Evolutionary conservation across 2,329 filamentous ascomycete species (phyloP).

Genomic region (Paraphaeosphaeria sporulosa): DNA sequence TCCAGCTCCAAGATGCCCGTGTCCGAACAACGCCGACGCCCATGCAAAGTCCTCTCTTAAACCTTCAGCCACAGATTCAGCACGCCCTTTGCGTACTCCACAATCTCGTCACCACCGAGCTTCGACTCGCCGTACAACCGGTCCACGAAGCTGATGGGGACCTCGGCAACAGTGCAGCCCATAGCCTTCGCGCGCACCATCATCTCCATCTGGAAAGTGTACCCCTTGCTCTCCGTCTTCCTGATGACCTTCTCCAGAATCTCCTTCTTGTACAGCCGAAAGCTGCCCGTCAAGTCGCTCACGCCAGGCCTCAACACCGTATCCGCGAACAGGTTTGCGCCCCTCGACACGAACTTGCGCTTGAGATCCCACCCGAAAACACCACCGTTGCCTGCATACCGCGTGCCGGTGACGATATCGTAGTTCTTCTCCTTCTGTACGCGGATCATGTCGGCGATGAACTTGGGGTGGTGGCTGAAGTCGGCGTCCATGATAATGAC

Average conservation of each 20-base stretch:
- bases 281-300: conserved; percentile 93
- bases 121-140: conserved; percentile 95
- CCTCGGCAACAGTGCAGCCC: conserved; percentile 92
- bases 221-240: conserved; percentile 93
- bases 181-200: conserved; percentile 97
- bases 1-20: conserved; percentile 10
- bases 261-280: conserved; percentile 90
- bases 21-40: conserved; percentile 38
- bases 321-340: conserved; percentile 95
- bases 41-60: conserved; percentile 36
- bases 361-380: conserved; percentile 98
- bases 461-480: conserved; percentile 99
- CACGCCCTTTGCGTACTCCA: conserved; percentile 84
- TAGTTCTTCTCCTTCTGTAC: conserved; percentile 80
- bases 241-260: conserved; percentile 90
- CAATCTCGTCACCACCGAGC: conserved; percentile 92
- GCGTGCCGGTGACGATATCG: conserved; percentile 96
- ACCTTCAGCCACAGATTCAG: conserved; percentile 60
- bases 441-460: conserved; percentile 92
- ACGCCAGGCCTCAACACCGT: conserved; percentile 92
- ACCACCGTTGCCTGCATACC: conserved; percentile 85
- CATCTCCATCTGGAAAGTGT: conserved; percentile 99
- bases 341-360: conserved; percentile 75
- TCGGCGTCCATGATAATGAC: conserved; percentile 99
- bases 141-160: conserved; percentile 96